These are phyloP conservation scores for Geotrichum bryndzae DNA, from an alignment of 1,139 yeast genomes.

Conservation along the genomic window DNA sequence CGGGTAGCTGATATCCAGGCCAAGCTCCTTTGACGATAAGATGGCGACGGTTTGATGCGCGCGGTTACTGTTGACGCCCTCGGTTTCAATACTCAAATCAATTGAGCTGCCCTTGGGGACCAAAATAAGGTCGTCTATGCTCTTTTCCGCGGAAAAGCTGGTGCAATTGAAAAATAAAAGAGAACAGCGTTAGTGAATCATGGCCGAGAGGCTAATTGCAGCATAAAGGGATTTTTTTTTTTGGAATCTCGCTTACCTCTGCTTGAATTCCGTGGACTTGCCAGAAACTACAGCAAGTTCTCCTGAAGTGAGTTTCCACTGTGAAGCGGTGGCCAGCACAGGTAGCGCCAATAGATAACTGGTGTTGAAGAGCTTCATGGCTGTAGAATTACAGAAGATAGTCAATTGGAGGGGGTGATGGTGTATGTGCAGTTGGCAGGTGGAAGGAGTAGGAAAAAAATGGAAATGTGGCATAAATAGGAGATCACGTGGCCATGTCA, in stretches of 20 bases:
- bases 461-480: background rate
- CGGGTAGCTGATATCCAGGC: conserved; percentile 28
- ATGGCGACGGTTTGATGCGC: conserved; percentile 32
- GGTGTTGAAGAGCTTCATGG: background rate
- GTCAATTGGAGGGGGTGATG: background rate
- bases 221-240: background rate
- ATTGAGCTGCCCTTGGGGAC: conserved; percentile 15
- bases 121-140: conserved; percentile 18
- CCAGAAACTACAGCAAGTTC: conserved; percentile 33
- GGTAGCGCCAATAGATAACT: background rate
- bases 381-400: background rate
- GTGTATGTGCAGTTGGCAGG: background rate
- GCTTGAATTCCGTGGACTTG: conserved; percentile 7
- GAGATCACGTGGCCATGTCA: background rate
- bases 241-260: conserved; percentile 3
- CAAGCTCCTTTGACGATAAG: conserved; percentile 23
- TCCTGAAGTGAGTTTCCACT: conserved; percentile 28
- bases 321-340: conserved; percentile 2
- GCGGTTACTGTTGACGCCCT: conserved; percentile 18
- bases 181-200: background rate
- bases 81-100: conserved; percentile 25
- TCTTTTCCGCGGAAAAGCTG: background rate
- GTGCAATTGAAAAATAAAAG: background rate
- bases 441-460: background rate
- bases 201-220: too few relatives aligned